These are phyloP conservation scores for Debaryomyces udenii DNA, from an alignment of 1,139 yeast species.

Conservation along the genomic window DNA sequence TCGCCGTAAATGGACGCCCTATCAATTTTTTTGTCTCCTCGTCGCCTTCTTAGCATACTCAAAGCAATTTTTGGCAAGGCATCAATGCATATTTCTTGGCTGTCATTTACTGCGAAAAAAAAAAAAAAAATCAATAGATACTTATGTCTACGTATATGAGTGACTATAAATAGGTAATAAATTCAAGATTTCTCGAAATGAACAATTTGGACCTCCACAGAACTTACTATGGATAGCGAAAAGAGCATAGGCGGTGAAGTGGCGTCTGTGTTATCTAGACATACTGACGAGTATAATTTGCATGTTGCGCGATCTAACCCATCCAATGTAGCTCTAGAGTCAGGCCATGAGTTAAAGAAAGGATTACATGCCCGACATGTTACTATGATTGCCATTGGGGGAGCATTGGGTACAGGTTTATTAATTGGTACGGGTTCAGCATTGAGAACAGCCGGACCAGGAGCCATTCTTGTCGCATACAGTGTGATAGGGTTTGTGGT, in stretches of 20 bases:
- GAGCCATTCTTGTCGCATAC: constrained; percentile 63
- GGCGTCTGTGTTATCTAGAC: constrained; percentile 41
- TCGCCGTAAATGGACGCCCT: no score
- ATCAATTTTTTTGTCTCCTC: no score
- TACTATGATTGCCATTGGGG: constrained; percentile 69
- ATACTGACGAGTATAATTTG: constrained; percentile 53
- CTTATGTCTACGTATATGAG: not conserved
- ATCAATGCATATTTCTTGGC: not conserved
- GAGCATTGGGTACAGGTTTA: constrained; percentile 65
- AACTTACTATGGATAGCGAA: constrained; percentile 2
- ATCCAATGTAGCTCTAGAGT: constrained; percentile 32
- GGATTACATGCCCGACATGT: constrained; percentile 71
- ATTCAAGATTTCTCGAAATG: no score
- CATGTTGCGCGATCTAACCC: constrained; percentile 51
- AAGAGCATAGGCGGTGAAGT: constrained; percentile 9
- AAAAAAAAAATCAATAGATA: not conserved
- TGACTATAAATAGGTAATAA: no score
- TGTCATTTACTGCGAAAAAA: constrained; percentile 1
- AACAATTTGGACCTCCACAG: not conserved
- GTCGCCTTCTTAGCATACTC: no score
- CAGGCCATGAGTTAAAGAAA: constrained; percentile 61
- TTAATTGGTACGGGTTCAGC: constrained; percentile 73
- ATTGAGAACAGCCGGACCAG: constrained; percentile 69
- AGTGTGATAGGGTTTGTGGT: constrained; percentile 64
- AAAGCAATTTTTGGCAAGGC: not conserved